These are phyloP conservation scores for Xylaria sp. DNA, from an alignment of 495 filamentous ascomycete species.

Conservation along the genomic window DNA sequence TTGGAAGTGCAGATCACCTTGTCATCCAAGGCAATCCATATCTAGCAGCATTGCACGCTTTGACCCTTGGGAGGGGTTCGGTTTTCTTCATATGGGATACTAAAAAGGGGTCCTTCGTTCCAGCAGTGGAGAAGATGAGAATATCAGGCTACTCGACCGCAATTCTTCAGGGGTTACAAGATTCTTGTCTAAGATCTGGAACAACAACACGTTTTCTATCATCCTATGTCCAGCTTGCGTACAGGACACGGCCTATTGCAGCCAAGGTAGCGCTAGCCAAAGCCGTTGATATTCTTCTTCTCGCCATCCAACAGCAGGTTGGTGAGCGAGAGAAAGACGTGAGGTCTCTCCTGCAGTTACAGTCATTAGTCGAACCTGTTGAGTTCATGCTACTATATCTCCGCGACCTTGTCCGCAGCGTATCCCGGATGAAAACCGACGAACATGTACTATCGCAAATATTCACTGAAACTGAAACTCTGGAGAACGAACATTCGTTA, in stretches of 20 bases:
- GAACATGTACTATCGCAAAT: conserved; percentile 73
- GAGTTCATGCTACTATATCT: conserved; percentile 69
- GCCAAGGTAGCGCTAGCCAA: conserved; percentile 68
- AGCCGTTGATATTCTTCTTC: conserved; percentile 61
- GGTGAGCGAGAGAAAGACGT: conserved; percentile 48
- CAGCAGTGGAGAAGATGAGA: conserved; percentile 59
- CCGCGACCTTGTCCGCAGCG: conserved; percentile 61
- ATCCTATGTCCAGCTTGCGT: conserved; percentile 58
- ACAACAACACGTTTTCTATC: conserved; percentile 61
- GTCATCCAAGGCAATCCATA: conserved; percentile 58
- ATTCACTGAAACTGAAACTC: conserved; percentile 66
- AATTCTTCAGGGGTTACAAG: conserved; percentile 63
- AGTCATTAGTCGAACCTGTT: conserved; percentile 67
- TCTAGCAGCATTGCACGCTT: conserved; percentile 67
- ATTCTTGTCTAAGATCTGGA: conserved; percentile 65
- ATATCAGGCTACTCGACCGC: conserved; percentile 72
- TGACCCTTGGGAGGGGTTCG: conserved; percentile 83
- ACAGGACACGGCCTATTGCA: conserved; percentile 51
- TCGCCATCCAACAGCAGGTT: conserved; percentile 63
- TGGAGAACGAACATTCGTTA: conserved; percentile 67
- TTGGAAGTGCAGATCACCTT: conserved; percentile 38
- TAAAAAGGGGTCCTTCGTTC: conserved; percentile 63
- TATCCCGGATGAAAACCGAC: conserved; percentile 64
- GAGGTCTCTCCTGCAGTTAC: conserved; percentile 71
- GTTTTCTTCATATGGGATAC: conserved; percentile 76